Conservation (phyloP, 2,329 filamentous ascomycete species). For the Escovopsis sp. region DNA sequence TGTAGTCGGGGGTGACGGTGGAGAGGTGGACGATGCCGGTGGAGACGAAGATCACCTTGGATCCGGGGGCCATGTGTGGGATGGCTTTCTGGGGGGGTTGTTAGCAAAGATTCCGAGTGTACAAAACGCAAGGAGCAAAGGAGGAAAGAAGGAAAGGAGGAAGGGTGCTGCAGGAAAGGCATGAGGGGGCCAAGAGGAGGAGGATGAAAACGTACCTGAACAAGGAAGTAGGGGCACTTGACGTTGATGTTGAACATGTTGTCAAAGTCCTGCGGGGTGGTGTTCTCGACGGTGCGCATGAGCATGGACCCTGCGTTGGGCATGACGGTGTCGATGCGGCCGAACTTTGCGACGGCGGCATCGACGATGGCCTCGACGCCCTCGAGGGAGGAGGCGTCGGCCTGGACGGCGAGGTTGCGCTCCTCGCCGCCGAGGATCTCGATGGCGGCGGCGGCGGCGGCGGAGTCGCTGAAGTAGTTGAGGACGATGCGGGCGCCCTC, state of each 20-base stretch:
- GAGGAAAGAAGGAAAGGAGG: no score
- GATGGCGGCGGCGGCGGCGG: conserved; percentile 33
- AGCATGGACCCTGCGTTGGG: conserved; percentile 38
- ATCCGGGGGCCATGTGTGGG: conserved; percentile 33
- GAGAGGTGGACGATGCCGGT: conserved; percentile 23
- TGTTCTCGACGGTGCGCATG: conserved; percentile 31
- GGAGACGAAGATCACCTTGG: conserved; percentile 36
- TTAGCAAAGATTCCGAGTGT: no score
- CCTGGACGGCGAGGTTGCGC: conserved; percentile 37
- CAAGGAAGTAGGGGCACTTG: conserved; percentile 40
- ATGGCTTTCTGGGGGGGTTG: conserved; percentile 28
- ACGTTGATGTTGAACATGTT: conserved; percentile 35
- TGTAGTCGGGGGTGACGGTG: conserved; percentile 27
- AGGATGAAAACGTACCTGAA: conserved; percentile 20
- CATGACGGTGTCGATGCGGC: conserved; percentile 42
- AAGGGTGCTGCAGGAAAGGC: no score
- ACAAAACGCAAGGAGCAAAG: no score
- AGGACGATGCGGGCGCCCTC: conserved; percentile 42
- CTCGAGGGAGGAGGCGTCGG: conserved; percentile 31
- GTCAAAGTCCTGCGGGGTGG: conserved; percentile 37
- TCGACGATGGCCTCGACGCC: conserved; percentile 34
- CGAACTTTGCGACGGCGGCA: conserved; percentile 31
- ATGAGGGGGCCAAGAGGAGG: no score
- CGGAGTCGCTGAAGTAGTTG: conserved; percentile 33
- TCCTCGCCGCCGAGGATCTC: conserved; percentile 26